These are phyloP conservation scores for Exophiala aquamarina DNA, from an alignment of 2,329 filamentous ascomycete species.

Conservation along the genomic window DNA sequence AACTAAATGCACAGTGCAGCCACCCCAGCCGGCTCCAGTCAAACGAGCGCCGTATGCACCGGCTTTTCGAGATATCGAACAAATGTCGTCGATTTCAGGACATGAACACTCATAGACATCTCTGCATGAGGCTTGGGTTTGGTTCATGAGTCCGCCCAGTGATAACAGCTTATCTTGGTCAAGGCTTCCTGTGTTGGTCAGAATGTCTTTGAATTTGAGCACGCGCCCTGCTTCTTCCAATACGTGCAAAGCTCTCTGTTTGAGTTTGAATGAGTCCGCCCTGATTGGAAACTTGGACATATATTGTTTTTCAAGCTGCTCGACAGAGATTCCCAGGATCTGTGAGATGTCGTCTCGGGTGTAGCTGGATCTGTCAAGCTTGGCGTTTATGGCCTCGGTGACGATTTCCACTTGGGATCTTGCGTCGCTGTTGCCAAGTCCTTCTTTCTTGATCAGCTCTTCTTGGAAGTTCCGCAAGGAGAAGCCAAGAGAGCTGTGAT, in stretches of 20 bases:
- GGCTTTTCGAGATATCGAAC: slow-evolving; percentile 71
- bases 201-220: slow-evolving; percentile 74
- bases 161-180: slow-evolving; percentile 67
- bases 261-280: slow-evolving; percentile 81
- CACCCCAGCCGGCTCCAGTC: slow-evolving; percentile 87
- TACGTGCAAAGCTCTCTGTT: slow-evolving; percentile 85
- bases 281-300: slow-evolving; percentile 87
- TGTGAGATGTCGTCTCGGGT: slow-evolving; percentile 80
- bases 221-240: slow-evolving; percentile 87
- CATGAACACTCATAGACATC: slow-evolving; percentile 90
- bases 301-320: slow-evolving; percentile 73
- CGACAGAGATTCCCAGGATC: slow-evolving; percentile 66
- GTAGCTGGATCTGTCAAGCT: slow-evolving; percentile 80
- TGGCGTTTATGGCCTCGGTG: slow-evolving; percentile 66
- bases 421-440: slow-evolving; percentile 49
- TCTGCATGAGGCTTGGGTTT: slow-evolving; percentile 83
- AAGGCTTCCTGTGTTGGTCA: slow-evolving; percentile 53
- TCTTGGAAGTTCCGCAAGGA: slow-evolving; percentile 86
- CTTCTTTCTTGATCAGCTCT: slow-evolving; percentile 64
- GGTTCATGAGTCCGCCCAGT: slow-evolving; percentile 82
- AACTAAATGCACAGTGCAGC: slow-evolving; percentile 91
- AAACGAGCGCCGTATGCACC: slow-evolving; percentile 73
- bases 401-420: slow-evolving; percentile 72
- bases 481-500: slow-evolving; percentile 78
- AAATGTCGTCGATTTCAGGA: slow-evolving; percentile 87